Percentiles rank a stretch among this genome's conserved stretches.
These are phyloP conservation scores for Amaranthus tricolor DNA, from an alignment of 179 eudicot species.

Conservation along the genomic window DNA sequence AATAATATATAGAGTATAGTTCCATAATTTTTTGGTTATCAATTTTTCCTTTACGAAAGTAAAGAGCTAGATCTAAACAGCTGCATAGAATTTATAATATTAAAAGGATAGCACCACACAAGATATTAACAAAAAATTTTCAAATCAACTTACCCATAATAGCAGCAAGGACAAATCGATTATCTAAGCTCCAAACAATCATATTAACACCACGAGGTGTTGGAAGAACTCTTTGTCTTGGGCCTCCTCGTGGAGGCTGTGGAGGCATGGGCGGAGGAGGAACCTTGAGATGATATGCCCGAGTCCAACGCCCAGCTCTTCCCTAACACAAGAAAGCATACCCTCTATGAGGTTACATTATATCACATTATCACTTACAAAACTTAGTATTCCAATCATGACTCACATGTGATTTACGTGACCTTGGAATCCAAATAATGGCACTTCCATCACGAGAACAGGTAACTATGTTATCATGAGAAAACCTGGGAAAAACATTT, in stretches of 20 bases:
- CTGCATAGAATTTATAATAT: background rate
- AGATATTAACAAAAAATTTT: background rate
- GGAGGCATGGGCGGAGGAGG: conserved; percentile 95
- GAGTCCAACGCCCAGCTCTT: conserved; percentile 78
- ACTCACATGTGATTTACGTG: conserved; percentile 96
- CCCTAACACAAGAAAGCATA: conserved; percentile 44
- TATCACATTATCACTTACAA: background rate
- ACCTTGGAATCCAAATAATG: conserved; percentile 93
- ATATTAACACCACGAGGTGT: conserved; percentile 98
- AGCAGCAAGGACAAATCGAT: conserved; percentile 98
- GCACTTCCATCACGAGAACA: conserved; percentile 99
- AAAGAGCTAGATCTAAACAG: conserved; percentile 1
- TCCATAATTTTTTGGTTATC: background rate
- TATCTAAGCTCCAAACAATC: conserved; percentile 96
- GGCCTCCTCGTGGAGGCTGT: conserved; percentile 86
- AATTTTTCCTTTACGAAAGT: background rate
- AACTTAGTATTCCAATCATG: background rate
- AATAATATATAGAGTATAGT: no score
- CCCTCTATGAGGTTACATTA: background rate
- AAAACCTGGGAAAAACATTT: conserved; percentile 56
- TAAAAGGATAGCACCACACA: conserved; percentile 2
- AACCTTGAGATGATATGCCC: conserved; percentile 95
- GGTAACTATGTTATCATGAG: conserved; percentile 94
- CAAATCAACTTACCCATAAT: conserved; percentile 72
- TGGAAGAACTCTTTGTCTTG: conserved; percentile 84